Percentiles rank a stretch among this genome's conserved stretches.
Evolutionary conservation across 2,329 filamentous ascomycete species (phyloP).

Genomic region (Colletotrichum tropicicola): DNA sequence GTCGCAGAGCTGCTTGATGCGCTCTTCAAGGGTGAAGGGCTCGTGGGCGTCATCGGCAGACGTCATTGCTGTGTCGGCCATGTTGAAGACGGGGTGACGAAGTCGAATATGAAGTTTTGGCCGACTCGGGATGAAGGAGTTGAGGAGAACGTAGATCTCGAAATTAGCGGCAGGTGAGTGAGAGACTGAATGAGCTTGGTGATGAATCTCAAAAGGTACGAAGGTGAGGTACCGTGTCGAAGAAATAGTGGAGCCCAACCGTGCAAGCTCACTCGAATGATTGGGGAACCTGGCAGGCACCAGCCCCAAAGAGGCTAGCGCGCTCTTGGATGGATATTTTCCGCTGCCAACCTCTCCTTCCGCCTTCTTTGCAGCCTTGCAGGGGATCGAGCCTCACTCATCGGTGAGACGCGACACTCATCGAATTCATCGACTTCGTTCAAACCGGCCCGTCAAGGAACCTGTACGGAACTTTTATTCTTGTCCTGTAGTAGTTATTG

Average conservation of each 20-base stretch:
- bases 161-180: too few relatives aligned
- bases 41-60: conserved; percentile 44
- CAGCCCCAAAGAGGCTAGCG: neutral
- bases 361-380: conserved; percentile 21
- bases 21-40: conserved; percentile 78
- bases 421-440: conserved; percentile 13
- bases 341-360: conserved; percentile 19
- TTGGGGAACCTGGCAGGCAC: neutral
- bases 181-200: too few relatives aligned
- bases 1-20: conserved; percentile 81
- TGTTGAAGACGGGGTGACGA: neutral
- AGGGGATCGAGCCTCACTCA: conserved; percentile 22
- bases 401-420: conserved; percentile 17
- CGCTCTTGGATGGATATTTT: conserved; percentile 14
- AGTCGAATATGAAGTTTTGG: too few relatives aligned
- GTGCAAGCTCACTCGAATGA: conserved; percentile 7
- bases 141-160: too few relatives aligned
- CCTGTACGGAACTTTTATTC: neutral
- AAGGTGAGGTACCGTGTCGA: too few relatives aligned
- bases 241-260: neutral
- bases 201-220: too few relatives aligned
- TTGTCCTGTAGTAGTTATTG: neutral
- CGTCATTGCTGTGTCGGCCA: conserved; percentile 27
- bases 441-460: neutral
- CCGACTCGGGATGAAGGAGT: too few relatives aligned